A percentile compares a stretch with the other conserved stretches of the same genome.
phyloP scores from a whole-genome alignment of 805 yeast species.

The Candida gorgasii region DNA sequence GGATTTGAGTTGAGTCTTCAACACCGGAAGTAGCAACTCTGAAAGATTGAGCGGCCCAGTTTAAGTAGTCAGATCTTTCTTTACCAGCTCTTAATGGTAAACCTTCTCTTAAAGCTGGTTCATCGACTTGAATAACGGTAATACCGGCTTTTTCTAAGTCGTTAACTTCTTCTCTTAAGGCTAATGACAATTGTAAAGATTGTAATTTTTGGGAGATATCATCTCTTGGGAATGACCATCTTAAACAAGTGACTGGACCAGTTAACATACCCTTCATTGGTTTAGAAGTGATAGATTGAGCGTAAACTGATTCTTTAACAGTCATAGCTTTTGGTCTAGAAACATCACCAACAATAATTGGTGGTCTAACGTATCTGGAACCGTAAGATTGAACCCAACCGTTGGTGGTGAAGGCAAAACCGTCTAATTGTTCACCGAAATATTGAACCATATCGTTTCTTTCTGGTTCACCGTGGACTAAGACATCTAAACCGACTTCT shows the following conservation, averaged over 20 bases:
- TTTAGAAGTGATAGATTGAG: conserved; percentile 92
- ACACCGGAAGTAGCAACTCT: conserved; percentile 99
- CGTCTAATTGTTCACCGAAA: conserved; percentile 98
- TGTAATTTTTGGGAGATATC: conserved; percentile 91
- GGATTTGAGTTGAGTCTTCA: conserved; percentile 91
- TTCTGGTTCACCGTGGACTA: conserved; percentile 99
- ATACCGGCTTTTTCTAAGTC: conserved; percentile 99
- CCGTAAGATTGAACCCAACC: conserved; percentile 99
- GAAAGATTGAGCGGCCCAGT: conserved; percentile 99
- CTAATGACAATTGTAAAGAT: conserved; percentile 95
- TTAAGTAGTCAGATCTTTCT: conserved; percentile 93
- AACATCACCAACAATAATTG: conserved; percentile 97
- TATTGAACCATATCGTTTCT: conserved; percentile 99
- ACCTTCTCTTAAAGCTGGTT: conserved; percentile 99
- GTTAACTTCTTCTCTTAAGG: conserved; percentile 96
- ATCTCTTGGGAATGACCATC: conserved; percentile 99
- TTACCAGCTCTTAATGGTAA: conserved; percentile 97
- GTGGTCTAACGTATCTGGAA: conserved; percentile 99
- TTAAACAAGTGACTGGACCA: conserved; percentile 98
- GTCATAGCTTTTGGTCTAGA: conserved; percentile 99
- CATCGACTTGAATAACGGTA: conserved; percentile 97
- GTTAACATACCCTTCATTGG: conserved; percentile 99
- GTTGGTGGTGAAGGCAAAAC: conserved; percentile 96
- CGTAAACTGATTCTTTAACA: conserved; percentile 98
- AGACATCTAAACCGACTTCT: conserved; percentile 96